These are phyloP conservation scores for Furcasterigmium sp. DNA, from an alignment of 2,329 filamentous ascomycete genomes.

Conservation along the genomic window DNA sequence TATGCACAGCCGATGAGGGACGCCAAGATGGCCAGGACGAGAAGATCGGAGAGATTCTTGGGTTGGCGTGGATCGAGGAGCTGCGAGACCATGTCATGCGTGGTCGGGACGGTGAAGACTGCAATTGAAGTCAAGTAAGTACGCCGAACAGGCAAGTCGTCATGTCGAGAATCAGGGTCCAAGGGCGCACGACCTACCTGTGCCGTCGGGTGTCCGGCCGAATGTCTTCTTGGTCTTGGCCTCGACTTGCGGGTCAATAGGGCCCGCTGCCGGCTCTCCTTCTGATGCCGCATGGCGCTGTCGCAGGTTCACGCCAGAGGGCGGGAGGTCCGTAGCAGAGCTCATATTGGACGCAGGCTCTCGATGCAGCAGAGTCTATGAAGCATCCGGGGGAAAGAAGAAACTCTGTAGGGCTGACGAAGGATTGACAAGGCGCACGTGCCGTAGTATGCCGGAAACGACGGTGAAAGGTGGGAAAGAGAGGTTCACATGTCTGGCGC, in stretches of 20 bases:
- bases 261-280: background rate
- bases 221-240: conserved; percentile 65
- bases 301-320: conserved; percentile 19
- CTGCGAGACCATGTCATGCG: conserved; percentile 98
- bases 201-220: conserved; percentile 86
- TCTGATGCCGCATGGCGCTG: conserved; percentile 17
- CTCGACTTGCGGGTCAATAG: conserved; percentile 1
- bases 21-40: conserved; percentile 74
- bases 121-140: conserved; percentile 8
- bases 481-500: too few relatives aligned
- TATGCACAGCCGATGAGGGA: conserved; percentile 71
- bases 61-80: conserved; percentile 89
- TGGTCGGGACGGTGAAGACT: conserved; percentile 96
- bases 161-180: background rate
- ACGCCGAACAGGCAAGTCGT: background rate
- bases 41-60: conserved; percentile 84
- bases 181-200: conserved; percentile 54
- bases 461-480: too few relatives aligned
- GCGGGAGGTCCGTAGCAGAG: conserved; percentile 18
- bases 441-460: too few relatives aligned
- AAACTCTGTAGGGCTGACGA: too few relatives aligned
- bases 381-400: too few relatives aligned
- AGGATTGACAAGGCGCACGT: too few relatives aligned
- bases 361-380: too few relatives aligned
- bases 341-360: conserved; percentile 23